Percentiles rank a stretch among this genome's conserved stretches.
Conservation (phyloP, 2,329 filamentous ascomycete species). For the Venturia asperata region DNA sequence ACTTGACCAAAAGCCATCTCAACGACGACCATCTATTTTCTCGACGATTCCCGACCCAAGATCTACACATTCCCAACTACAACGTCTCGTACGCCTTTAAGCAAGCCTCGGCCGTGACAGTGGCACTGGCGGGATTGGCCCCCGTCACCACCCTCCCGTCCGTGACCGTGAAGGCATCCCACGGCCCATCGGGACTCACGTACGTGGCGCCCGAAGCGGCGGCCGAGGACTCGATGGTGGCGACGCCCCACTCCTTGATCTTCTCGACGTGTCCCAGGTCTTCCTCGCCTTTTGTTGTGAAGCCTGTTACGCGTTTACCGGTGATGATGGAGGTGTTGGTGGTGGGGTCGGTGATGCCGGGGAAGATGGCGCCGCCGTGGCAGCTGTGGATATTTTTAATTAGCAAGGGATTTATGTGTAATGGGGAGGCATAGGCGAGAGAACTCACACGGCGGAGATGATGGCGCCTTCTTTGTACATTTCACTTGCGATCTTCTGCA, state of each 20-base stretch:
- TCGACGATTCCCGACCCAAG: too few species aligned
- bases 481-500: conserved; percentile 37
- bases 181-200: conserved; percentile 25
- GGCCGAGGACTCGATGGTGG: conserved; percentile 30
- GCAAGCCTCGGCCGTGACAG: conserved; percentile 29
- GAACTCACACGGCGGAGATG: conserved; percentile 33
- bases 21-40: too few species aligned
- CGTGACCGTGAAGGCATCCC: conserved; percentile 29
- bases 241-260: conserved; percentile 30
- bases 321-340: conserved; percentile 31
- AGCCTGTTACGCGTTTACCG: conserved; percentile 34
- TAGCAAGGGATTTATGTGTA: too few species aligned
- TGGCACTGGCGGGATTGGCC: conserved; percentile 31
- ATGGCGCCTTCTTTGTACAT: conserved; percentile 38
- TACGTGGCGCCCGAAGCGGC: conserved; percentile 29
- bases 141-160: conserved; percentile 35
- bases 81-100: conserved; percentile 26
- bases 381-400: conserved; percentile 23
- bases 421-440: too few species aligned
- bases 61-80: neutral
- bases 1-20: too few species aligned
- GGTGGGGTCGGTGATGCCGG: conserved; percentile 28
- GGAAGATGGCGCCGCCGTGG: conserved; percentile 36
- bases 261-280: conserved; percentile 32
- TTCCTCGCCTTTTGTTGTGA: conserved; percentile 33